These are phyloP conservation scores for Chlorella sp. DNA, from an alignment of 139 green algal genomes.

Conservation along the genomic window DNA sequence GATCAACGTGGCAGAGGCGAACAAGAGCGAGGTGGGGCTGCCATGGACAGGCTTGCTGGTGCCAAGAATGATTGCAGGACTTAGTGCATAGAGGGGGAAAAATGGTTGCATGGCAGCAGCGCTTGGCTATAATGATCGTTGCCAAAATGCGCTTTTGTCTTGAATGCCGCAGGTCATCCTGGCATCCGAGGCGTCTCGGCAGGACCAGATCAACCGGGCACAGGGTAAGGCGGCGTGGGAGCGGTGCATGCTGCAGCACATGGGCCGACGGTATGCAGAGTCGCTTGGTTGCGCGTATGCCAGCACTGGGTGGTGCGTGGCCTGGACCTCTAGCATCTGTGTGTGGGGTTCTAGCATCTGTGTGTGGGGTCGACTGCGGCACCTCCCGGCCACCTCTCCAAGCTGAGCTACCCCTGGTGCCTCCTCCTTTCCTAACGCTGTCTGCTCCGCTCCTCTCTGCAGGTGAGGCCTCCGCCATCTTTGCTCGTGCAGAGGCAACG, in stretches of 20 bases:
- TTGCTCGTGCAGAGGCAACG: conserved; percentile 72
- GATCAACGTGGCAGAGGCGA: conserved; percentile 95
- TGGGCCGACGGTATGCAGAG: conserved; percentile 37
- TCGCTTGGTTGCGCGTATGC: conserved; percentile 42
- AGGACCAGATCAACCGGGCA: conserved; percentile 90
- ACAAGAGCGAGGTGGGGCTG: conserved; percentile 71
- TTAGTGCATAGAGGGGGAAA: no score
- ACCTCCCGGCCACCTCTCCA: neutral
- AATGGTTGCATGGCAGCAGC: no score
- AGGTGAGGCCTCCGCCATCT: conserved; percentile 77
- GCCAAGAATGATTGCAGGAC: no score
- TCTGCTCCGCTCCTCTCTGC: no score
- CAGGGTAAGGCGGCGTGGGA: conserved; percentile 42
- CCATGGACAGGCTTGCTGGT: neutral
- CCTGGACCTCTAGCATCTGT: no score
- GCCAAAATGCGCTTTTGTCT: neutral
- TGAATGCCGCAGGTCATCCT: conserved; percentile 74
- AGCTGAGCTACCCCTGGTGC: no score
- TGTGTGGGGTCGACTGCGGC: neutral
- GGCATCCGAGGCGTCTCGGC: conserved; percentile 79
- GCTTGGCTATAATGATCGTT: neutral
- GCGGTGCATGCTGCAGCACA: no score
- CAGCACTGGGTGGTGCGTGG: neutral
- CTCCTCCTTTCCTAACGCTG: no score
- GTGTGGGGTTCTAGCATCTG: neutral